phyloP scores from a whole-genome alignment of 2,329 filamentous ascomycete genomes.

The Sclerotinia spermophila region DNA sequence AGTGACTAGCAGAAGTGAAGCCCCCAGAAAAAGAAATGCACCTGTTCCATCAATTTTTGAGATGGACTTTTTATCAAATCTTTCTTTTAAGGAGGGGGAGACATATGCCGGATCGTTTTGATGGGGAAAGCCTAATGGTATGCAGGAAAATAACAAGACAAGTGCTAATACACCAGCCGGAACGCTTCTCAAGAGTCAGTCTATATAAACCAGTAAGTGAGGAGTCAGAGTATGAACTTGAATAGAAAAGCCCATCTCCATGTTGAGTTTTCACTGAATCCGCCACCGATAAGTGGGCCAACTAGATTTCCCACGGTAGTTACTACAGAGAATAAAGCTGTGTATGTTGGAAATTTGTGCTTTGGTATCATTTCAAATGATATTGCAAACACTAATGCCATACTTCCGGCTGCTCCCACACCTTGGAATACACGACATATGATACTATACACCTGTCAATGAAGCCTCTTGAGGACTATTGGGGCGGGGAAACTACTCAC shows the following conservation, averaged over 20 bases:
- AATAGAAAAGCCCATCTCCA: slow-evolving; percentile 33
- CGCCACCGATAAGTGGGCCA: slow-evolving; percentile 37
- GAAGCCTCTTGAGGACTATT: not conserved
- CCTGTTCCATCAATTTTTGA: not conserved
- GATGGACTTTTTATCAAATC: not conserved
- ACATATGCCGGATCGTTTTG: not conserved
- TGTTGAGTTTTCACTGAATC: slow-evolving; percentile 36
- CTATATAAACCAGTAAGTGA: too few species aligned
- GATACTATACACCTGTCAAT: slow-evolving; percentile 1
- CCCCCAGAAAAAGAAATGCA: not conserved
- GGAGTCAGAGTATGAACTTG: not conserved
- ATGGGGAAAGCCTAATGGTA: not conserved
- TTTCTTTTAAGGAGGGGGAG: not conserved
- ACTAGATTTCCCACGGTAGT: slow-evolving; percentile 21
- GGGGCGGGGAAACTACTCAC: not conserved
- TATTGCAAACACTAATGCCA: slow-evolving; percentile 18
- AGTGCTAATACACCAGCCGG: not conserved
- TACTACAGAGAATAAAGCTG: slow-evolving; percentile 15
- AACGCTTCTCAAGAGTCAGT: not conserved
- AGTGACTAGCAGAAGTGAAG: not conserved
- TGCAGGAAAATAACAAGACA: not conserved
- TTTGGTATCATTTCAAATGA: slow-evolving; percentile 1
- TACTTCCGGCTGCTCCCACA: slow-evolving; percentile 45
- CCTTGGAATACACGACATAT: slow-evolving; percentile 38
- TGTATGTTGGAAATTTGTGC: slow-evolving; percentile 31